phyloP scores from a whole-genome alignment of 495 filamentous ascomycete genomes.

The Hypomontagnella submonticulosa region DNA sequence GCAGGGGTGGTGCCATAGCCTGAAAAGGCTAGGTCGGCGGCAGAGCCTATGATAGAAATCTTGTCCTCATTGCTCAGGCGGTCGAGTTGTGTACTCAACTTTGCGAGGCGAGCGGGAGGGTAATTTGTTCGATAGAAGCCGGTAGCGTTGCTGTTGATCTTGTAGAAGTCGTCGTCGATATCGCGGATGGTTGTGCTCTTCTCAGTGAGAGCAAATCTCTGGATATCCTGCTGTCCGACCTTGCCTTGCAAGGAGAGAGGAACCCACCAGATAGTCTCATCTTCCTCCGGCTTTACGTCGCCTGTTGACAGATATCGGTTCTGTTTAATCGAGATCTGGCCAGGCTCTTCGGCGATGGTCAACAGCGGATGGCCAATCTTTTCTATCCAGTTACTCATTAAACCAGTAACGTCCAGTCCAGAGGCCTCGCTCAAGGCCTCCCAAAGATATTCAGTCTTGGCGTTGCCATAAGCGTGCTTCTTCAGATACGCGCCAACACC shows the following conservation, averaged over 20 bases:
- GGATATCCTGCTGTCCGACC: conserved; percentile 59
- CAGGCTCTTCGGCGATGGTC: conserved; percentile 82
- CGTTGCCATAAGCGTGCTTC: conserved; percentile 89
- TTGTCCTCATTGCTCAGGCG: conserved; percentile 86
- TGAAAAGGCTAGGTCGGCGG: conserved; percentile 88
- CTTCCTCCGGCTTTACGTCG: conserved; percentile 84
- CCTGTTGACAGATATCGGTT: conserved; percentile 89
- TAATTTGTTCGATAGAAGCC: conserved; percentile 97
- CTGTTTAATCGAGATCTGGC: conserved; percentile 84
- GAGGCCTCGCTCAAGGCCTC: conserved; percentile 88
- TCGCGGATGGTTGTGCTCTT: conserved; percentile 79
- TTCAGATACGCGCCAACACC: conserved; percentile 92
- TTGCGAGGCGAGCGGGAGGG: conserved; percentile 77
- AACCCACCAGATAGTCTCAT: conserved; percentile 95
- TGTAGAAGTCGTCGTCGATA: conserved; percentile 85
- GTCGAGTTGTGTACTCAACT: conserved; percentile 78
- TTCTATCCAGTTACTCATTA: conserved; percentile 95
- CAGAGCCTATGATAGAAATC: conserved; percentile 89
- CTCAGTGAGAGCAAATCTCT: conserved; percentile 70
- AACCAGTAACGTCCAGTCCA: conserved; percentile 81
- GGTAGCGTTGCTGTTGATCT: conserved; percentile 86
- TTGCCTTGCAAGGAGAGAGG: conserved; percentile 81
- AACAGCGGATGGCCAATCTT: conserved; percentile 94
- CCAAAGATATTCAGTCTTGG: conserved; percentile 94
- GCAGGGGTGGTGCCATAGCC: conserved; percentile 83